Evolutionary conservation across 208 protist species (phyloP).

Genomic region (Endotrypanum monterogeii): DNA sequence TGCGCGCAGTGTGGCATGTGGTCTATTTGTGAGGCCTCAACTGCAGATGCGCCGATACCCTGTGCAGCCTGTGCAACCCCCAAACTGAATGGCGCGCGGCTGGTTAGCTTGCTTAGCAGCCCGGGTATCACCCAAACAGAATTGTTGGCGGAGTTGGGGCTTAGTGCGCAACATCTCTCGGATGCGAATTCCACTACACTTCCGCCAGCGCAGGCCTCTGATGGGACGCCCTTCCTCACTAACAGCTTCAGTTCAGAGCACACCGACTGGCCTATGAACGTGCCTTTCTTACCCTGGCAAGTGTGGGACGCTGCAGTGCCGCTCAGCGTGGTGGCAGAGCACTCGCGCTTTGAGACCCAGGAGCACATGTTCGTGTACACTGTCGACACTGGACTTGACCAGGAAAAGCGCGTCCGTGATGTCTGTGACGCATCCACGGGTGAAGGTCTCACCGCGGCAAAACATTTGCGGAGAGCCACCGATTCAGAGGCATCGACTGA

Average conservation of each 20-base stretch:
- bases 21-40: conserved; percentile 38
- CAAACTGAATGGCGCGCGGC: conserved; percentile 45
- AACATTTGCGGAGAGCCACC: too few relatives aligned
- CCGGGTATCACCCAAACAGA: conserved; percentile 21
- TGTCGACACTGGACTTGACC: conserved; percentile 35
- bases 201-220: background rate
- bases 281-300: conserved; percentile 87
- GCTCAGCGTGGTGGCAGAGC: conserved; percentile 46
- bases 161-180: background rate
- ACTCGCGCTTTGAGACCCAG: conserved; percentile 74
- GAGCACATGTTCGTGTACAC: conserved; percentile 75
- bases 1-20: conserved; percentile 86
- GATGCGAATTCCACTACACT: background rate
- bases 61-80: conserved; percentile 59
- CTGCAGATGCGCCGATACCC: conserved; percentile 27
- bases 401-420: conserved; percentile 26
- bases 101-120: conserved; percentile 33
- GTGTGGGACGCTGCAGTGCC: conserved; percentile 87
- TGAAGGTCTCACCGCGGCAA: background rate
- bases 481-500: background rate
- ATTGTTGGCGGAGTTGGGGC: conserved; percentile 16
- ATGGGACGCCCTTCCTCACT: background rate
- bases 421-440: background rate
- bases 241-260: conserved; percentile 36
- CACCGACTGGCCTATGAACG: conserved; percentile 81